Evolutionary conservation across 805 yeast genomes (phyloP), one percentile per base, ranked within the genome.

Genomic region (Ogataea ramenticola): DNA sequence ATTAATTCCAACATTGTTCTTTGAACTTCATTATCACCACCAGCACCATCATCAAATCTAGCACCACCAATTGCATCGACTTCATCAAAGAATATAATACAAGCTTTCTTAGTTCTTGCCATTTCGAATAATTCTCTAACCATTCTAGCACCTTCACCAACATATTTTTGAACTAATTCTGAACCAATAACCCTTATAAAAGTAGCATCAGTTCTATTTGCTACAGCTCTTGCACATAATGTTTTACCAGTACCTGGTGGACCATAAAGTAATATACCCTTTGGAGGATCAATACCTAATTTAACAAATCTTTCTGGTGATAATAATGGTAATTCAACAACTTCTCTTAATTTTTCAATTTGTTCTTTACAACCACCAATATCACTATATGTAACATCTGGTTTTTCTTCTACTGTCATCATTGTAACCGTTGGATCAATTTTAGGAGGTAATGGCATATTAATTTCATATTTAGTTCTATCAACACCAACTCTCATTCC

Each of bases 351-450:
- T 66, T 91, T 90, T 64, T 93, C 99, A 57, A 93, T 91, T 66
- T 93, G 99, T 50, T 93, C 98, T 71, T 93, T 93, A 64, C 96
- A 88, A 33, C 99, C 99, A 56, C 99, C 99, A 50, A 93, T 90
- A 63, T 93, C 99, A 49, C 95, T 86, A 66, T 93, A 93, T 1
- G 99, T 93, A 33, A 93, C 98, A 67, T 93, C 99, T 14, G 99
- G 99, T 65, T 93, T 93, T 68, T 93, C 99, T 66, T 93, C 99
- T 40, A 93, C 99, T 2, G 98, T 91, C 99, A 93, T 93, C 99
- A 93, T 93, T 7, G 99, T 93, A 43, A 93, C 99, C 34, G 89
- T 78, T 14, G 99, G 98, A 65, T 93, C 99, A 61, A 93, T 93
- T 60, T 95, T 75, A 44, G 99, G 99, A 11, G 99, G 99, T 52